Conservation (phyloP, 768 basidiomycete species). For the Calocera viscosa region DNA sequence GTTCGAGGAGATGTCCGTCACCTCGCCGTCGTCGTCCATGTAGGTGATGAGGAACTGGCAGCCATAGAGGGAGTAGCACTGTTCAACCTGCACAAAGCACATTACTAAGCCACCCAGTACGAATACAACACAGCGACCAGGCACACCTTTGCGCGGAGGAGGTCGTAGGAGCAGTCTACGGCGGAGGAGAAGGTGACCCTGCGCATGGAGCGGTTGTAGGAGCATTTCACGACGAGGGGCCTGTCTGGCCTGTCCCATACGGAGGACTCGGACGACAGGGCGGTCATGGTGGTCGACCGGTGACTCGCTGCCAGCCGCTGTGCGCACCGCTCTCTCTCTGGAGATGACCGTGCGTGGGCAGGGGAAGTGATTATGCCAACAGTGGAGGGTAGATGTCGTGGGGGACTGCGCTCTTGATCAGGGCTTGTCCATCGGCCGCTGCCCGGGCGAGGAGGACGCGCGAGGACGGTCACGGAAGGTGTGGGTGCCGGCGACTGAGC, state of each 20-base stretch:
- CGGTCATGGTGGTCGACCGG: neutral
- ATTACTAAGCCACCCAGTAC: neutral
- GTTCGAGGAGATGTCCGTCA: constrained; percentile 54
- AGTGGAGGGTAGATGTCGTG: too few species aligned
- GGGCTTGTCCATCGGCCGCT: too few species aligned
- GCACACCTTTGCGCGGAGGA: constrained; percentile 55
- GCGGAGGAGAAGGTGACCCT: constrained; percentile 70
- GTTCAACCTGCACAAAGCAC: constrained; percentile 49
- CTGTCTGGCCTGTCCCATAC: constrained; percentile 46
- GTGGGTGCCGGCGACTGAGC: too few species aligned
- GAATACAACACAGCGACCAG: constrained; percentile 7
- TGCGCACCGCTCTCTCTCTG: neutral
- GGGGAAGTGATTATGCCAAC: too few species aligned
- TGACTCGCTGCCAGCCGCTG: neutral
- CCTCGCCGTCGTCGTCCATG: constrained; percentile 80
- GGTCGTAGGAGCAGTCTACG: constrained; percentile 62
- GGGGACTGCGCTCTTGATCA: too few species aligned
- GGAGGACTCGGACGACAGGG: constrained; percentile 8
- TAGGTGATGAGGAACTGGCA: constrained; percentile 64
- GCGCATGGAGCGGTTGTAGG: constrained; percentile 59
- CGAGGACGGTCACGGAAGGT: too few species aligned
- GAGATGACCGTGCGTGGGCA: too few species aligned
- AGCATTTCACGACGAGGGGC: constrained; percentile 72
- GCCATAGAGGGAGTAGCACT: constrained; percentile 64
- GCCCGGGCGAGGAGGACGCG: too few species aligned